Conservation (phyloP, 192 early-diverging fungal species). For the Backusella australiensis region DNA sequence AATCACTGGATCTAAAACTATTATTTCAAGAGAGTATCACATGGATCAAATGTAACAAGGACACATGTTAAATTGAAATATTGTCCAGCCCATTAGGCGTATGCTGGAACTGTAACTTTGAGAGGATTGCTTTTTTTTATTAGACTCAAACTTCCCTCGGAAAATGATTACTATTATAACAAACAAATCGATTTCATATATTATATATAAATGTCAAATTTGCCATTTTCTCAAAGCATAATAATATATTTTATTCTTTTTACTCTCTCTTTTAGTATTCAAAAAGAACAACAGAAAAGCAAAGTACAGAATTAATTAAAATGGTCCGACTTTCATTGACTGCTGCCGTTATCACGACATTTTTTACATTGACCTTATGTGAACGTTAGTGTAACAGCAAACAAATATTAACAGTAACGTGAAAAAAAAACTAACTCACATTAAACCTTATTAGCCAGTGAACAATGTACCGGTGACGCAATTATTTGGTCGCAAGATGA, state of each 20-base stretch:
- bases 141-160: background rate
- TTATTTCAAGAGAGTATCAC: background rate
- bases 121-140: constrained; percentile 3
- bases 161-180: background rate
- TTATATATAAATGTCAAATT: background rate
- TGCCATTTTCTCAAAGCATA: background rate
- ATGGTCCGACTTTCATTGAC: constrained; percentile 15
- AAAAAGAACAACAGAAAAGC: background rate
- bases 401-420: background rate
- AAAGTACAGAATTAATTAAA: constrained; percentile 2
- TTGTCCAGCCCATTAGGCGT: background rate
- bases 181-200: background rate
- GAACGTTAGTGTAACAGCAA: constrained; percentile 11
- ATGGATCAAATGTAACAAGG: background rate
- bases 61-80: background rate
- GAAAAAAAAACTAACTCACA: background rate
- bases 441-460: background rate
- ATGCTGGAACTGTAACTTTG: background rate
- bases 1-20: background rate
- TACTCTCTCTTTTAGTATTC: background rate
- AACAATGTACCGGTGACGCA: background rate
- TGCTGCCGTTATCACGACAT: background rate
- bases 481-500: constrained; percentile 21
- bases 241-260: background rate
- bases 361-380: background rate